phyloP scores from a whole-genome alignment of 352 stramenopile genomes.

The Globisporangium acanthophoron region DNA sequence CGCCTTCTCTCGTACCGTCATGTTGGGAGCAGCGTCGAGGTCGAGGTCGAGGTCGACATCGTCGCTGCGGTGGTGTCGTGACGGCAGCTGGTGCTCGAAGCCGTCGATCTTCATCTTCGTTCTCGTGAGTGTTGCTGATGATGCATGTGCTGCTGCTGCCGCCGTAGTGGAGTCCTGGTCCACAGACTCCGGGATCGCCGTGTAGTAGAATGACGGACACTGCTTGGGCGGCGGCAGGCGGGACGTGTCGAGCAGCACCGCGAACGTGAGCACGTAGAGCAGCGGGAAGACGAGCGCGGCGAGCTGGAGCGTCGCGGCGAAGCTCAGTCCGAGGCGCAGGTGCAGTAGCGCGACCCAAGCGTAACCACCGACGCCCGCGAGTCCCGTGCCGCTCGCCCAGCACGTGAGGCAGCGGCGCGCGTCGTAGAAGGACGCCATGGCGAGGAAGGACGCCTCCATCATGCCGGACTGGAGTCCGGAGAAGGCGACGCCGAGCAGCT shows the following conservation, averaged over 20 bases:
- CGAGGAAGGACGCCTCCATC: constrained; percentile 88
- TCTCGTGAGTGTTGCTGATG: neutral
- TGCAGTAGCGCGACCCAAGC: constrained; percentile 81
- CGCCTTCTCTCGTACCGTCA: constrained; percentile 57
- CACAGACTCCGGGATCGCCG: constrained; percentile 26
- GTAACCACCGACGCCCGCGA: constrained; percentile 90
- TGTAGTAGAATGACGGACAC: constrained; percentile 24
- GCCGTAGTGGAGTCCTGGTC: constrained; percentile 10
- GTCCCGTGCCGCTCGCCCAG: constrained; percentile 91
- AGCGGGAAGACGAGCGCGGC: constrained; percentile 50
- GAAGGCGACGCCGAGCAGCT: constrained; percentile 88
- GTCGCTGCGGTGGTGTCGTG: neutral
- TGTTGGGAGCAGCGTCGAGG: constrained; percentile 10
- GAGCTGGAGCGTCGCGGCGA: constrained; percentile 53
- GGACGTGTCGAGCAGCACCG: constrained; percentile 51
- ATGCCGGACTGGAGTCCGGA: constrained; percentile 83
- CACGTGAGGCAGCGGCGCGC: constrained; percentile 78
- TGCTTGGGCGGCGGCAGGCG: constrained; percentile 24
- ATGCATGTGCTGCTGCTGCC: neutral
- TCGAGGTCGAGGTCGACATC: neutral
- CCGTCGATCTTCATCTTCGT: constrained; percentile 3
- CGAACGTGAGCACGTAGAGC: constrained; percentile 59
- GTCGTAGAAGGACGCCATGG: constrained; percentile 81
- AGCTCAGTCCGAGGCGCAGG: constrained; percentile 57
- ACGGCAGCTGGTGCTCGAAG: neutral